Conservation (phyloP, 176 grass and related monocot species). For the Rhynchospora pubera region DNA sequence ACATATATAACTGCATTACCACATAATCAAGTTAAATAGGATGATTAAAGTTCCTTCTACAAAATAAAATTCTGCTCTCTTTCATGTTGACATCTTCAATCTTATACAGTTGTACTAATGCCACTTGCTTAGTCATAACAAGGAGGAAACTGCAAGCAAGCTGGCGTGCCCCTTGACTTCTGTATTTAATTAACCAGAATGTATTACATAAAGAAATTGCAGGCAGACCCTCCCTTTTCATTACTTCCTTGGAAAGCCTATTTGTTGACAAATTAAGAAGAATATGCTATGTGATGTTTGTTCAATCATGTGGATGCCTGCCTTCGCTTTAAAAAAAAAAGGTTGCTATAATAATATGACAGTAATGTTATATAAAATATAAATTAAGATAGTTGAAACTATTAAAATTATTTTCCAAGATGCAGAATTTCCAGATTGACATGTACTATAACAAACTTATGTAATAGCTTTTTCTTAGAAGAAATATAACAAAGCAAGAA, state of each 20-base stretch:
- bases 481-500: not conserved
- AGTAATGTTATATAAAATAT: not conserved
- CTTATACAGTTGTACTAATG: not conserved
- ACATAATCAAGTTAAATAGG: constrained; percentile 6
- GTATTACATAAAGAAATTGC: not conserved
- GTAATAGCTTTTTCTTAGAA: not conserved
- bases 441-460: not conserved
- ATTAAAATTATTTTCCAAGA: not conserved
- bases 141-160: not conserved
- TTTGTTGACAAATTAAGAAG: not conserved
- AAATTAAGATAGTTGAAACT: not conserved
- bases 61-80: not conserved
- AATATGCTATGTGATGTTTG: not conserved
- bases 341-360: not conserved
- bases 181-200: not conserved
- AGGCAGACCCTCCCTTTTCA: not conserved
- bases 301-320: not conserved
- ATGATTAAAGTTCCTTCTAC: not conserved
- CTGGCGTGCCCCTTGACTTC: not conserved
- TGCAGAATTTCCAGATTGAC: not conserved
- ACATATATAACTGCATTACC: constrained; percentile 11
- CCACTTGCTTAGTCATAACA: not conserved
- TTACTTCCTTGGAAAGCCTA: not conserved
- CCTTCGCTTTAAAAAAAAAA: not conserved
- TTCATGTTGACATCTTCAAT: not conserved